Base-by-base conservation (phyloP, 768 basidiomycete genomes). In the Leucocoprinus birnbaumii region DNA sequence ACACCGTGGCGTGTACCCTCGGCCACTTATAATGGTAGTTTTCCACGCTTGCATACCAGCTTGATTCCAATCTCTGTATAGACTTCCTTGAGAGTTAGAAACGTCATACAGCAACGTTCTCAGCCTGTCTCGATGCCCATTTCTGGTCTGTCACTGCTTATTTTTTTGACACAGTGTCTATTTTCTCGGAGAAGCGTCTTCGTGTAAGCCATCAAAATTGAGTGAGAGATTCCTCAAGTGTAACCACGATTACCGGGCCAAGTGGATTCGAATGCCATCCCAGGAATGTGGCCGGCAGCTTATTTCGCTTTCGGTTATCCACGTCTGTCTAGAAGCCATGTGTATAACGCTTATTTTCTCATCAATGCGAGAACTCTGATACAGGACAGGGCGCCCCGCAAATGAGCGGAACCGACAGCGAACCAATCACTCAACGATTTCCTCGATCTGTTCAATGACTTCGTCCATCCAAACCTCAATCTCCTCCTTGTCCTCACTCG, bases 381-480 rank as follows among this genome's bases (percentile, higher is more conserved):
- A 48, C 47, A 24, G 27, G 47, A 43, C 54, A 48, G 54, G 54
- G 34, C 40, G 46, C 31, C 26, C 31, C 7, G 34, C 34, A 38
- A 14, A 38, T n/a, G 11, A 55, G 14, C 54, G 54, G 46, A 43
- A 55, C 54, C 54, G 54, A 35, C 31, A 40, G 34, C 27, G 18
- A 26, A 38, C 22, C 45, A 53, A 52, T 63, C 72, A 73, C 58
- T 86, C 85, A 25, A 83, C 73, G 21, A 87, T 71, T 65, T 96
- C 93, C 72, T 96, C 94, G 40, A 80, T 83, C 76, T 97, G 93
- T 61, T 97, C 92, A 63, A 95, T 83, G 40, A 96, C 83, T 68
- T 96, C 93, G 63, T 96, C 94, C 52, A 95, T 74, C 90, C 91
- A 93, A 52, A 96, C 91, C 70, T 94, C 92, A 52, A 94, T 93